Evolutionary conservation across 345 rosid genomes (phyloP).

Genomic region (Fremontodendron californicum): DNA sequence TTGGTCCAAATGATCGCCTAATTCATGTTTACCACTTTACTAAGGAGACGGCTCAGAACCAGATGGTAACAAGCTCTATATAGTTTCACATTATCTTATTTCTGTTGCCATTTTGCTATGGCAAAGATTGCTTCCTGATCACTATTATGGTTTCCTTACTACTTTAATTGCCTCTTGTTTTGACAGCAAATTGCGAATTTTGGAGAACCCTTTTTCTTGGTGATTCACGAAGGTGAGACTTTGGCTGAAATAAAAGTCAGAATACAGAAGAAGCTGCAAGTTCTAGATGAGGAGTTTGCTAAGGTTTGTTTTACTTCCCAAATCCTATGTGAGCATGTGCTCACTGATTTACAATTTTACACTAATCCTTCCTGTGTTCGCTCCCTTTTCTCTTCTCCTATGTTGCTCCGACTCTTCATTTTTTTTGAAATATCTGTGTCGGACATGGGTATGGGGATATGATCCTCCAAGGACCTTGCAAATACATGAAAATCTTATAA

Average conservation of each 20-base stretch:
- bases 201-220: conserved; percentile 97
- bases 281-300: conserved; percentile 88
- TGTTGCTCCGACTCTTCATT: too few species aligned
- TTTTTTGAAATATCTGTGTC: too few species aligned
- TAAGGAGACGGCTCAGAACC: conserved; percentile 76
- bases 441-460: too few species aligned
- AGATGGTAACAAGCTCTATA: conserved; percentile 35
- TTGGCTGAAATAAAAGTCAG: conserved; percentile 79
- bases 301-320: conserved; percentile 42
- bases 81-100: not conserved
- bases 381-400: not conserved
- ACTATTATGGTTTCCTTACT: conserved; percentile 5
- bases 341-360: not conserved
- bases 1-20: conserved; percentile 85
- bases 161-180: conserved; percentile 11
- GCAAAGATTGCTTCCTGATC: not conserved
- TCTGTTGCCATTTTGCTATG: not conserved
- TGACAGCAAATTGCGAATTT: conserved; percentile 84
- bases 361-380: not conserved
- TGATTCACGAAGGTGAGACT: conserved; percentile 86
- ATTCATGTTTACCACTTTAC: conserved; percentile 91
- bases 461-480: too few species aligned
- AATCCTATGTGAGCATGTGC: not conserved
- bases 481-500: too few species aligned
- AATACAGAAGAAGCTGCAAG: conserved; percentile 84